Conservation (phyloP, 768 basidiomycete species). For the Suillus fuscotomentosus region DNA sequence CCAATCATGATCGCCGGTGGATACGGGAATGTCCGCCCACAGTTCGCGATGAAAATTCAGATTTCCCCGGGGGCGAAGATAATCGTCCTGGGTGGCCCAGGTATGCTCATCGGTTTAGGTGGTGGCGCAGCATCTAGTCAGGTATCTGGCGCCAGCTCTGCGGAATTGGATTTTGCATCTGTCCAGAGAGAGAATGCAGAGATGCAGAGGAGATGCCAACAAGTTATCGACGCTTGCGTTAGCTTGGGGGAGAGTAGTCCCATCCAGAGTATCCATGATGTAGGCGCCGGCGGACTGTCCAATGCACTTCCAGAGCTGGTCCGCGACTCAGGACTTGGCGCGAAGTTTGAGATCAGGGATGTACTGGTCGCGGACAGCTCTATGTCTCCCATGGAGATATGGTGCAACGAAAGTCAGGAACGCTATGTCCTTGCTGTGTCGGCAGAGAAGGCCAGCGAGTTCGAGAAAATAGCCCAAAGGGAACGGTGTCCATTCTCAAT, state of each 20-base stretch:
- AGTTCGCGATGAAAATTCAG: constrained; percentile 74
- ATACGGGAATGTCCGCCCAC: constrained; percentile 86
- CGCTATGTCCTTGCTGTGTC: constrained; percentile 93
- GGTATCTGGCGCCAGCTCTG: constrained; percentile 85
- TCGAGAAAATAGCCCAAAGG: constrained; percentile 76
- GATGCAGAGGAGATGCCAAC: constrained; percentile 96
- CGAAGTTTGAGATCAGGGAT: constrained; percentile 89
- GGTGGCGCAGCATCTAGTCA: constrained; percentile 97
- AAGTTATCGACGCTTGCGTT: constrained; percentile 93
- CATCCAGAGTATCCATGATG: constrained; percentile 96
- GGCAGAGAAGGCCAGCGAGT: constrained; percentile 55
- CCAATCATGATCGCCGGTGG: constrained; percentile 99
- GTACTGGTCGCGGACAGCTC: constrained; percentile 88
- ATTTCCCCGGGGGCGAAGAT: constrained; percentile 85
- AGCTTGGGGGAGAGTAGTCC: constrained; percentile 61
- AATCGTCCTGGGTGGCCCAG: constrained; percentile 92
- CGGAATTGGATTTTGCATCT: constrained; percentile 94
- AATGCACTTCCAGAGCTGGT: constrained; percentile 97
- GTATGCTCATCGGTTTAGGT: constrained; percentile 93
- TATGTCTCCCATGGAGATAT: constrained; percentile 99
- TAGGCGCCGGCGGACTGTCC: constrained; percentile 94
- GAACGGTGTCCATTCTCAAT: constrained; percentile 94
- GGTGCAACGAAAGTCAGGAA: constrained; percentile 99
- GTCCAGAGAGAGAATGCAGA: constrained; percentile 98
- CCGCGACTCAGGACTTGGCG: constrained; percentile 92